Percentiles rank a stretch among this genome's conserved stretches.
Evolutionary conservation across 2,329 filamentous ascomycete species (phyloP).

Genomic region (Penicillium olsonii): DNA sequence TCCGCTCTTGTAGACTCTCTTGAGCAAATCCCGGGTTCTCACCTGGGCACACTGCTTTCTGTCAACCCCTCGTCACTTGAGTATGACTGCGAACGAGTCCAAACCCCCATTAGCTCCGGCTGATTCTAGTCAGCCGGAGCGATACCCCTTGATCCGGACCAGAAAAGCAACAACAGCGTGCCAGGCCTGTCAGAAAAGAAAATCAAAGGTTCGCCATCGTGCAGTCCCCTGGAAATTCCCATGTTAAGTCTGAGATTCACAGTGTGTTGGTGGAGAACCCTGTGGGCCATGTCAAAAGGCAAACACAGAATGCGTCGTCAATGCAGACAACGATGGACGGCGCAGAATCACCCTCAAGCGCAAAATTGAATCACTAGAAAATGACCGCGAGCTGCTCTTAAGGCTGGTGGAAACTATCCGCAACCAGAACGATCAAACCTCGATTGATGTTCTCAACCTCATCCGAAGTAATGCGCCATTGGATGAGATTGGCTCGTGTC

Average conservation of each 20-base stretch:
- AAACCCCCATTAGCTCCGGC: neutral
- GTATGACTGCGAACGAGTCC: neutral
- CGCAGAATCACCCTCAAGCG: slow-evolving; percentile 12
- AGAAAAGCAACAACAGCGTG: slow-evolving; percentile 4
- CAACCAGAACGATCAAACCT: slow-evolving; percentile 4
- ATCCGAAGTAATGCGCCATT: slow-evolving; percentile 16
- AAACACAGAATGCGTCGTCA: slow-evolving; percentile 11
- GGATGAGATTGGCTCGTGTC: slow-evolving; percentile 10
- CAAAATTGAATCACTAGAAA: slow-evolving; percentile 13
- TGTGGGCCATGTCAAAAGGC: slow-evolving; percentile 1
- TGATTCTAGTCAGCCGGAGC: neutral
- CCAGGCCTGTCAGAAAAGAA: slow-evolving; percentile 3
- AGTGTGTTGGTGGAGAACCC: slow-evolving; percentile 1
- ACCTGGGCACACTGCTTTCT: neutral
- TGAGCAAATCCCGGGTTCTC: neutral
- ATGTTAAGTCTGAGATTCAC: neutral
- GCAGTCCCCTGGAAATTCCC: neutral
- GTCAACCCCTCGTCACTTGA: neutral
- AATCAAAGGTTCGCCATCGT: neutral
- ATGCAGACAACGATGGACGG: slow-evolving; percentile 15
- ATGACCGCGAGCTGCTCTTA: slow-evolving; percentile 14
- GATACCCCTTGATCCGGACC: neutral
- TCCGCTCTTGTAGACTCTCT: neutral
- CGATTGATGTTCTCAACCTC: slow-evolving; percentile 5
- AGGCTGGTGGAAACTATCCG: slow-evolving; percentile 16